phyloP scores from a whole-genome alignment of 192 early-diverging fungal genomes.

The Gigaspora rosea region DNA sequence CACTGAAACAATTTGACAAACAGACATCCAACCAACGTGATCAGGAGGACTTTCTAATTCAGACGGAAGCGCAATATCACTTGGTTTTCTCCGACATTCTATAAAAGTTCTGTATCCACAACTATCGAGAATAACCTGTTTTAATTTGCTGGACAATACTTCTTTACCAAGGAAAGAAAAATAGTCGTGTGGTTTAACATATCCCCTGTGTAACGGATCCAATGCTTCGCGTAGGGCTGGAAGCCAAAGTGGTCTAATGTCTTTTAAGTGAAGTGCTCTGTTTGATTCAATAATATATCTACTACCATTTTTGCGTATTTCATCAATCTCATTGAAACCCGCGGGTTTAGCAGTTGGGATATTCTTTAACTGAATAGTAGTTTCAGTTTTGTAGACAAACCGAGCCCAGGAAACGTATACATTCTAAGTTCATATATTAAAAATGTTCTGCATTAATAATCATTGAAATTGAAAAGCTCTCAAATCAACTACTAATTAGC shows the following conservation, averaged over 20 bases:
- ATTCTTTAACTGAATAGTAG: conserved; percentile 17
- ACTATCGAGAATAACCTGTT: conserved; percentile 24
- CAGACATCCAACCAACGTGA: conserved; percentile 29
- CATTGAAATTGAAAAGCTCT: not conserved
- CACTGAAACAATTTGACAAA: conserved; percentile 21
- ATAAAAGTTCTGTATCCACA: conserved; percentile 24
- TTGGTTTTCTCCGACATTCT: conserved; percentile 11
- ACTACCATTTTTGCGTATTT: conserved; percentile 4
- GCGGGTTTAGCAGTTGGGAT: conserved; percentile 11
- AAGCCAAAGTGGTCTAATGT: conserved; percentile 22
- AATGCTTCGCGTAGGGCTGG: conserved; percentile 14
- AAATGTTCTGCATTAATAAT: too few relatives aligned
- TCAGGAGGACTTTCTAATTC: conserved; percentile 16
- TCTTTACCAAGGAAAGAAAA: conserved; percentile 6
- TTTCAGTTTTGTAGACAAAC: conserved; percentile 23
- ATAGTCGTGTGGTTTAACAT: conserved; percentile 28
- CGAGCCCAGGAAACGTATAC: conserved; percentile 31
- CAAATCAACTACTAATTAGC: not conserved
- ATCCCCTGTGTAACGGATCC: conserved; percentile 26
- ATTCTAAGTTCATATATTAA: conserved; percentile 13
- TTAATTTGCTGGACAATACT: not conserved
- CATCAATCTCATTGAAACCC: not conserved
- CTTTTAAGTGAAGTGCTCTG: not conserved
- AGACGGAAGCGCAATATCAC: conserved; percentile 13
- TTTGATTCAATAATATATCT: conserved; percentile 19